These are phyloP conservation scores for Lyophyllum atratum DNA, from an alignment of 768 basidiomycete species.

Conservation along the genomic window DNA sequence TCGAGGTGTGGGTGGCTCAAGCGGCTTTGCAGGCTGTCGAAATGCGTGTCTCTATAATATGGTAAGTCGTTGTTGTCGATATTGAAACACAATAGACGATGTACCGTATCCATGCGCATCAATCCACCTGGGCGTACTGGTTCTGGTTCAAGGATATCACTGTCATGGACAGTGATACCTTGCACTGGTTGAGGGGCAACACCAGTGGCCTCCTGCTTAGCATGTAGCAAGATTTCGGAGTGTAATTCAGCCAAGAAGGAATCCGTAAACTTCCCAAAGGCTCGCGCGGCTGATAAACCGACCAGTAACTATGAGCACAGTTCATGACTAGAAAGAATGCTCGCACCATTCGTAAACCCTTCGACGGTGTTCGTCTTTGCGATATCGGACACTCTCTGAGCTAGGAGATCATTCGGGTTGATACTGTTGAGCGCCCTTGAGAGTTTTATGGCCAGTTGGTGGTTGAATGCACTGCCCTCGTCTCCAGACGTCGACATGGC, in stretches of 20 bases:
- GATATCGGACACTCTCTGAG: constrained; percentile 76
- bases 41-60: constrained; percentile 73
- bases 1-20: constrained; percentile 78
- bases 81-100: constrained; percentile 17
- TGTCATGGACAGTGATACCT: constrained; percentile 77
- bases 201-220: constrained; percentile 61
- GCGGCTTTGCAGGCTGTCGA: constrained; percentile 67
- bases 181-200: constrained; percentile 59
- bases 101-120: constrained; percentile 63
- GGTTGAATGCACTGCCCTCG: constrained; percentile 50
- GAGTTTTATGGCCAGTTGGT: constrained; percentile 75
- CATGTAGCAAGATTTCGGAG: constrained; percentile 74
- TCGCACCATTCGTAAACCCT: constrained; percentile 69
- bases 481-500: constrained; percentile 11
- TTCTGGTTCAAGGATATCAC: constrained; percentile 84
- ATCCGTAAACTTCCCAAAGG: constrained; percentile 87
- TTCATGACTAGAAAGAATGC: not conserved
- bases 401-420: constrained; percentile 84
- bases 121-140: constrained; percentile 78
- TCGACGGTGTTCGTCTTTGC: constrained; percentile 67
- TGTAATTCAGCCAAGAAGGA: constrained; percentile 79
- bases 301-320: not conserved
- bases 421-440: constrained; percentile 78
- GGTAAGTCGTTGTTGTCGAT: not conserved
- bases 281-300: constrained; percentile 57